Evolutionary conservation across 768 basidiomycete genomes (phyloP), one percentile per base, ranked within the genome.

Genomic region (Suillus discolor): DNA sequence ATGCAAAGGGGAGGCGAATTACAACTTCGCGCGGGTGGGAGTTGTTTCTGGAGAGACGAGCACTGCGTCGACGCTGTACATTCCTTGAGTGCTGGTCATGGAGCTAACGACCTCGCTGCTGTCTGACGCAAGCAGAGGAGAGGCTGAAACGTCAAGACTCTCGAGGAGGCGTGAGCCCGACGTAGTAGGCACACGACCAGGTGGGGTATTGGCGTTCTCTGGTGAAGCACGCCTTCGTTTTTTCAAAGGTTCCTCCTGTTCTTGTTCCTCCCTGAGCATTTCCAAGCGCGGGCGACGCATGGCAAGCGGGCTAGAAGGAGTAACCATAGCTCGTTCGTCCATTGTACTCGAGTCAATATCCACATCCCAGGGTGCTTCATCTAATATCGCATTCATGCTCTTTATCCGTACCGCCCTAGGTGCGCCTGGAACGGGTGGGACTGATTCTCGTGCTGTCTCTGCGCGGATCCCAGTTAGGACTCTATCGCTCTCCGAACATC

Each of bases 401-500:
- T 64, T 60, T 23, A 31, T 54, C 6, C 25, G 47, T 15, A 44
- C n/a, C 20, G 44, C 53, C 8, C 13, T 62, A 23, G 62, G 36
- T 4, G 38, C 49, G 15, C 34, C 34, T 31, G 44, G 62, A 31
- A 54, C 34, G 3, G 23, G 34, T 16, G 42, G 41, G 3, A 31
- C 42, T 36, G 6, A 31, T 20, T 49, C 61, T 28, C 23, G 38
- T 39, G 9, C 1, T 18, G 53, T 57, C 65, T 16, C 61, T 6
- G 67, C 53, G 34, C 79, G 74, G 28, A 91, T 81, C 3, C 89
- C 90, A 57, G 90, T 88, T 53, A 91, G 63, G 45, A 82, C 76
- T 71, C 89, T 65, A 92, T 85, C 11, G 79, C 79, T 62, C 77
- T 74, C 44, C 86, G 83, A 63, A 92, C 85, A 60, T 80, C 78